phyloP scores from a whole-genome alignment of 2,329 filamentous ascomycete genomes.

The Furcasterigmium furcatum region DNA sequence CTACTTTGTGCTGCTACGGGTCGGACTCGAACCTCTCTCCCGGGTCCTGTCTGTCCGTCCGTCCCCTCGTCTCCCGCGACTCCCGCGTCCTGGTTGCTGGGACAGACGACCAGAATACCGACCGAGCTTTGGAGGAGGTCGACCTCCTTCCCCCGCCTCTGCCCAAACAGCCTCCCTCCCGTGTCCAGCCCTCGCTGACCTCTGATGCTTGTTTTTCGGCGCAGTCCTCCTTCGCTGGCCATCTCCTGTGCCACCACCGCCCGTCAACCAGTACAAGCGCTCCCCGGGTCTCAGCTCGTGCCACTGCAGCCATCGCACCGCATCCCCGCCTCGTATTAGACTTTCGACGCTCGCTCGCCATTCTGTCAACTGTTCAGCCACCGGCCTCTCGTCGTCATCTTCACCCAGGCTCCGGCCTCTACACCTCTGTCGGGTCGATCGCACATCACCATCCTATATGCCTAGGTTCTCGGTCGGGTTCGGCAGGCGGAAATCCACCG shows the following conservation, averaged over 20 bases:
- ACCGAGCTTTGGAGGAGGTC: no score
- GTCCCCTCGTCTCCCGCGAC: no score
- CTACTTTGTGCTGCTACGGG: neutral
- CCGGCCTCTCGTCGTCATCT: neutral
- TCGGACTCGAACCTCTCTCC: neutral
- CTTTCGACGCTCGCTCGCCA: neutral
- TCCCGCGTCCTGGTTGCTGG: no score
- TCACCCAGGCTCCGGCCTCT: conserved; percentile 1
- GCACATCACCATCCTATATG: conserved; percentile 43
- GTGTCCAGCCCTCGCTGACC: no score
- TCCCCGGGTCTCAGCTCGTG: neutral
- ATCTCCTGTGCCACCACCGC: neutral
- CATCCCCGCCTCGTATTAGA: neutral
- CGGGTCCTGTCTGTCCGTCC: neutral
- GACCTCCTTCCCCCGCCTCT: no score
- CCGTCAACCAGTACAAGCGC: neutral
- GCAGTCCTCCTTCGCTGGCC: neutral
- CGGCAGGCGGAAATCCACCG: conserved; percentile 57
- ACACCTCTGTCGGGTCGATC: conserved; percentile 3
- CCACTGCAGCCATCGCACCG: neutral
- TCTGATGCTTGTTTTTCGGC: neutral
- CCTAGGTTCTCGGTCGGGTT: conserved; percentile 60
- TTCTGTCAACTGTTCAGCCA: neutral
- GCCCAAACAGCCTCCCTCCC: no score
- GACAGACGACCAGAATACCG: no score